A percentile compares a stretch with the other conserved stretches of the same genome.
phyloP scores from a whole-genome alignment of 2,329 filamentous ascomycete genomes.

The Penicillium hesseltinei region DNA sequence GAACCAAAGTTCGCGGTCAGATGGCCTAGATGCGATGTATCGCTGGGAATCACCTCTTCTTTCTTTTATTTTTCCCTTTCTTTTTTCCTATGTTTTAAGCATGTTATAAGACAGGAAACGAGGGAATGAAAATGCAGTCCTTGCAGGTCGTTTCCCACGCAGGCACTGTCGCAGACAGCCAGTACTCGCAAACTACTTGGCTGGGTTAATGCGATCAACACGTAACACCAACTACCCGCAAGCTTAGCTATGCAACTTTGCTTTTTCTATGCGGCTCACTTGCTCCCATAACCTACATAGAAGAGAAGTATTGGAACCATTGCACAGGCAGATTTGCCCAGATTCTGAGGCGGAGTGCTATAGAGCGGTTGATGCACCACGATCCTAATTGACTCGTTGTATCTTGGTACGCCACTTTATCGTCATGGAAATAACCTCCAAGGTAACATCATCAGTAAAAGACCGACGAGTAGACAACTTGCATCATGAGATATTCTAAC shows the following conservation, averaged over 20 bases:
- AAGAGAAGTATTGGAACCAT: neutral
- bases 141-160: neutral
- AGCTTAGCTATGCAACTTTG: neutral
- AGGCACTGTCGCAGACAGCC: neutral
- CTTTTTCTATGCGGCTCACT: too few species aligned
- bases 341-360: neutral
- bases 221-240: neutral
- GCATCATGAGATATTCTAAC: neutral
- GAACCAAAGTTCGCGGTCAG: too few species aligned
- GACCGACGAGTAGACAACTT: slow-evolving; percentile 5
- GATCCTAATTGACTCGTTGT: neutral
- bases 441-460: neutral
- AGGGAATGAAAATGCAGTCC: neutral
- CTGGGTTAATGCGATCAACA: neutral
- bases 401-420: neutral
- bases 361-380: neutral
- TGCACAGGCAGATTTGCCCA: neutral
- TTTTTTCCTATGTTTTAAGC: too few species aligned
- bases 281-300: too few species aligned
- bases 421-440: too few species aligned
- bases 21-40: too few species aligned
- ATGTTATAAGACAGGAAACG: too few species aligned
- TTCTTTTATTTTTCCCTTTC: too few species aligned
- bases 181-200: neutral
- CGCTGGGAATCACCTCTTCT: too few species aligned